These are phyloP conservation scores for Magnolia sinica DNA, from an alignment of 164 flowering plant genomes.

Conservation along the genomic window DNA sequence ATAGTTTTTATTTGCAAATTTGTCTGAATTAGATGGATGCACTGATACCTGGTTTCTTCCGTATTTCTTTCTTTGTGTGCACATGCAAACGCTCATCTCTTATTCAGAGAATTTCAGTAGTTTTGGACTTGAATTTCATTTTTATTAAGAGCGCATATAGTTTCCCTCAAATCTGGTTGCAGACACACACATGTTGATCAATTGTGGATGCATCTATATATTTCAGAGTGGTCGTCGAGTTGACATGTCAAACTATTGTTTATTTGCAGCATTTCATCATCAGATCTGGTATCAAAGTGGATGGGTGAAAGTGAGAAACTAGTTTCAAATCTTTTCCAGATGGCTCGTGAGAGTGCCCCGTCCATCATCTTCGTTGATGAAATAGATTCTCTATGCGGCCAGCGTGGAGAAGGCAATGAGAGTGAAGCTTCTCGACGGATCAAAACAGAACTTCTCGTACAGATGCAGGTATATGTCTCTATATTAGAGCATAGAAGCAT, in stretches of 20 bases:
- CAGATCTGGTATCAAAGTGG: conserved; percentile 98
- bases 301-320: conserved; percentile 99
- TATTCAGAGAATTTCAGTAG: too few species aligned
- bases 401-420: conserved; percentile 96
- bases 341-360: conserved; percentile 99
- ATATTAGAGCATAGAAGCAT: neutral
- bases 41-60: too few species aligned
- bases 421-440: conserved; percentile 99
- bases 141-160: too few species aligned
- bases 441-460: conserved; percentile 96
- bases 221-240: too few species aligned
- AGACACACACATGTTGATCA: too few species aligned
- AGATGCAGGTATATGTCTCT: conserved; percentile 82
- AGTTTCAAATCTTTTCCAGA: conserved; percentile 90
- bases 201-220: too few species aligned
- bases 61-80: too few species aligned
- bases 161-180: too few species aligned
- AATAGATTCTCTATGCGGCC: conserved; percentile 95
- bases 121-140: too few species aligned
- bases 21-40: too few species aligned
- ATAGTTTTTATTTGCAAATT: too few species aligned
- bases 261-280: conserved; percentile 80
- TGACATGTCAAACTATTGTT: neutral
- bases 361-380: conserved; percentile 95
- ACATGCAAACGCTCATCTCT: too few species aligned